Base-by-base conservation (phyloP, 1,139 yeast species). In the Suhomyces kunorum region DNA sequence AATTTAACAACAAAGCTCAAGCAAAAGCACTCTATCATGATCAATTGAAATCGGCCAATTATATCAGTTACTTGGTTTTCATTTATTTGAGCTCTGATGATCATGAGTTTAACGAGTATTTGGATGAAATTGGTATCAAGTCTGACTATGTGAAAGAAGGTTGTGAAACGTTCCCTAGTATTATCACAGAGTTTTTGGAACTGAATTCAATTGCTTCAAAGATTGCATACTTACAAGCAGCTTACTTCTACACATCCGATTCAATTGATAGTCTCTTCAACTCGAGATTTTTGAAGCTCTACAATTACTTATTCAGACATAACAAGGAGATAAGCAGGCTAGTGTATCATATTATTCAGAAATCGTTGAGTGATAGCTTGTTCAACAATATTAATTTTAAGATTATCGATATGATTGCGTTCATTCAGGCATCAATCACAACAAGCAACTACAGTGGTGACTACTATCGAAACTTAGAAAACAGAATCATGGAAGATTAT, bases 51-150 rank as follows among this genome's bases (percentile, higher is more conserved):
- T 32, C 34, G 9, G 53, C 4, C 4, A 26, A 23, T 13, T 31
- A 34, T 12, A 18, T 34, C 13, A 37, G 40, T 13, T 84, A 79
- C 53, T 59, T 85, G 44, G 71, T 80, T 34, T 72, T 84, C 51
- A 58, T 83, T 11, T 85, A 70, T 56, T 64, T 84, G 20, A 64
- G 78, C 31, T 59, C 75, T 14, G 71, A 76, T 11, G 76, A 75
- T 24, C 55, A 63, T 2, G 80, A 78, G 13, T 71, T 84, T 45
- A 58, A 59, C 6, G 66, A 66, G 24, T 62, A 68, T 28, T 49
- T 83, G 42, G 62, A 67, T 39, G 74, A 74, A 8, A 70, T 79
- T 30, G 80, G 75, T 1, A 59, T 78, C 30, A 58, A 56, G 0
- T 35, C 48, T 4, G 54, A 61, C 8, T 54, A 59, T 39, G 39